Evolutionary conservation across 495 filamentous ascomycete species (phyloP), one percentile per base, ranked within the genome.

Genomic region (Podospora pseudopauciseta): DNA sequence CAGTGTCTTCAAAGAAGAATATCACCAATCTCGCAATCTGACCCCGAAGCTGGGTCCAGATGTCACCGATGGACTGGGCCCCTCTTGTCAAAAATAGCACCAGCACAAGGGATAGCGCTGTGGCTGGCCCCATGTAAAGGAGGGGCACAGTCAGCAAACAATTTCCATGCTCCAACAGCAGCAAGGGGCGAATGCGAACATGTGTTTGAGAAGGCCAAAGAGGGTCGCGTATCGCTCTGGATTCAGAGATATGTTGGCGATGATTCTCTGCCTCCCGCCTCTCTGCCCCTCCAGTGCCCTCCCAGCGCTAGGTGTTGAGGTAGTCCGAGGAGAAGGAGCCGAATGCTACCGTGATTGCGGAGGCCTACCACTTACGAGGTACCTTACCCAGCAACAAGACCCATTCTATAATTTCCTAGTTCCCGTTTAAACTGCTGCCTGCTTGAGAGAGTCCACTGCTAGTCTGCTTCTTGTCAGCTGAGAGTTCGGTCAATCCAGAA

Each of bases 281-380:
- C 30, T 6, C 30, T 32, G 7, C 1, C 23, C 23, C 23, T 23
- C 23, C 23, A 23, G 1, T 23, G 23, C 23, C 23, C 30, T 49
- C 39, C 39, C 39, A 13, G 39, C 39, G 39, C 39, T 49, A 18
- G 39, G 39, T 49, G 39, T 49, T 16, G 39, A 49, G 7, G 39
- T 32, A 63, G 61, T 63, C 61, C 61, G 61, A 63, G 61, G 19
- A 28, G 30, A 19, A 39, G 61, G 32, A 63, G 27, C 61, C 61
- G 61, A 63, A 32, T 63, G 30, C 32, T 26, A 58, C n/a, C 55
- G n/a, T 19, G 15, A 7, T 18, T 23, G 23, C 23, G 59, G 59
- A 49, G 39, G 1, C 23, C 23, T 23, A 23, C 23, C 23, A 1
- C 39, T 61, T 61, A 61, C 59, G 59, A 61, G 59, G 55, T 58